Evolutionary conservation across 2,329 filamentous ascomycete genomes (phyloP), one percentile per base, ranked within the genome.

Genomic region (Nakataea oryzae): DNA sequence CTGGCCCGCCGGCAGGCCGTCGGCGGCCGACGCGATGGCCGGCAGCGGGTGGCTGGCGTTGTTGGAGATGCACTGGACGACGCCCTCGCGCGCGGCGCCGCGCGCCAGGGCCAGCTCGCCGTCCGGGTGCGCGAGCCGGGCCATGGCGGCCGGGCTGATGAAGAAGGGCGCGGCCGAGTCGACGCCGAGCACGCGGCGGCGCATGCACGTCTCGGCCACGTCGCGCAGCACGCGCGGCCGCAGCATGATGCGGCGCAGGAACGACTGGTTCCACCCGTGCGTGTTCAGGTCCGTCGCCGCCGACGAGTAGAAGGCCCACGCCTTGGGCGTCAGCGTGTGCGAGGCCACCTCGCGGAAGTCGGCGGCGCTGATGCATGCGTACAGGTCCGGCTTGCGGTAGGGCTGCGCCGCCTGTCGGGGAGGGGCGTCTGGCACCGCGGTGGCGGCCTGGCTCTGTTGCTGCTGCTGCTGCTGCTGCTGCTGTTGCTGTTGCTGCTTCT

Each of bases 281-380:
- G 80, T 83, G 63, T 82, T 70, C 4, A 81, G 70, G 69, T 84
- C 81, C 12, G 79, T 82, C 14, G 80, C 76, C 0, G 80, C 81
- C 24, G 79, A 80, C 17, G 78, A 80, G 66, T 83, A 82, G 65
- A 83, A 84, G 0, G 81, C 81, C 79, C 79, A 83, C 2, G 78
- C 77, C 66, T 83, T 82, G 24, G 72, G 70, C 8, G 73, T 74
- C 2, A 79, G 72, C 0, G 74, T 76, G 47, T 74, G 75, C 8
- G 74, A 74, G 1, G 81, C 82, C 0, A 78, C 70, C 3, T 66
- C 64, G 63, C 81, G 78, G 62, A 84, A 82, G 66, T 84, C 82
- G 30, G 77, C 73, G 3, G 77, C 71, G 59, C 77, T 81, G 64
- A 82, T 76, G 41, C 82, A 65, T 0, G 76, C 76, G 32, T 76